Evolutionary conservation across 495 filamentous ascomycete species (phyloP), one percentile per base, ranked within the genome.

Genomic region (Rhypophila decipiens): DNA sequence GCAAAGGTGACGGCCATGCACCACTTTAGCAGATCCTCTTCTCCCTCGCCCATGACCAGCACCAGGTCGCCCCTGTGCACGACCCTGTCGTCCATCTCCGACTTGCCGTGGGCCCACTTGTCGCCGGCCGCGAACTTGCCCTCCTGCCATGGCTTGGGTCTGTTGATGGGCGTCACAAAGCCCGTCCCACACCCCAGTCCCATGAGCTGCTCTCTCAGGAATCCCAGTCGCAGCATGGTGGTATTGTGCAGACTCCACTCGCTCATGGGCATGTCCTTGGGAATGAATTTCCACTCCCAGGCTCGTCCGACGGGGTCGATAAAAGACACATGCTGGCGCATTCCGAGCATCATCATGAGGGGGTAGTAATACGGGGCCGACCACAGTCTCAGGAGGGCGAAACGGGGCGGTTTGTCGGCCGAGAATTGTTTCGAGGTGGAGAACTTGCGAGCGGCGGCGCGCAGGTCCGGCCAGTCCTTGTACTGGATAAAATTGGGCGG

Each of bases 351-450:
- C n/a, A 75, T 23, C 72, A 73, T 72, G 35, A 70, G 60, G 0
- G 73, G 73, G 41, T 72, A 76, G 59, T 73, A 78, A 48, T 75
- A 68, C 18, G 70, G 64, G 5, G 74, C 67, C 5, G 68, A 72
- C 74, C 72, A 78, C 23, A 75, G 56, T 21, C 71, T 62, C 4
- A 75, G 64, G 13, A 74, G 31, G 1, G 72, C 63, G 55, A 76
- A 76, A 19, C 68, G 64, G 0, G 59, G 34, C 0, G 36, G 21
- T 24, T 10, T 42, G 19, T 4, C 24, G 46, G n/a, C n/a, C n/a
- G n/a, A n/a, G n/a, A n/a, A n/a, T 39, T 67, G 46, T 34, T 54
- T 24, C n/a, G 44, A 39, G 7, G 47, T 46, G 9, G 65, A 58
- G 52, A 67, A 71, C 20, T 37, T 51, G 15, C 49, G 52, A 1